Base-by-base conservation (phyloP, 179 eudicot genomes). In the Patellifolia procumbens region DNA sequence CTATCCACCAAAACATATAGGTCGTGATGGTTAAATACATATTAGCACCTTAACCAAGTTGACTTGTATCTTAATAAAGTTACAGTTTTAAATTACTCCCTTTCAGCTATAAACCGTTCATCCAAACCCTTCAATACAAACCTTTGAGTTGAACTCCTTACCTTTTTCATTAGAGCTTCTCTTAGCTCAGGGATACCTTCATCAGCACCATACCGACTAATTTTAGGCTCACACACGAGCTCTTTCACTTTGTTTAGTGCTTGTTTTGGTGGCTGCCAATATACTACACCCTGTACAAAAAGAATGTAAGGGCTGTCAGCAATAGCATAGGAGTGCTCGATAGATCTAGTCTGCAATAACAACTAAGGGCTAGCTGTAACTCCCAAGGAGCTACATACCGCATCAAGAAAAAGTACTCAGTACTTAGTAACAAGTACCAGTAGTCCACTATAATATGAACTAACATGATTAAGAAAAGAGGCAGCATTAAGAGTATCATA, bases 141-240 rank as follows among this genome's bases (percentile, higher is more conserved):
- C 26, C 13, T 34, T 20, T 52, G 34, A 75, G 26, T 60, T 28
- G 20, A 59, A 28, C 42, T 39, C 34, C 37, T 26, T 76, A 90
- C 99, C 99, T 96, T 96, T 72, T 72, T 78, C 76, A 83, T 62
- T 76, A 96, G 80, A 63, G 98, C 98, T 37, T 88, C 92, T 78
- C 91, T 89, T 35, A 96, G 92, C 86, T 91, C 97, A 28, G 93
- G 97, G 66, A 93, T 86, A 74, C 99, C 99, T 83, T 96, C 99
- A 89, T 91, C 96, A 46, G 96, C 86, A 81, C 99, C 99, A 76
- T 96, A 93, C 35, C 91, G 89, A 87, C 99, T 93, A 66, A 91
- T 74, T 76, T 84, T 82, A 82, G 99, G 98, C 39, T 91, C 96
- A 89, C 85, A 89, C 16, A 96, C 87, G 76, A 89, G 89, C 39